Conservation (phyloP, 2,329 filamentous ascomycete species). For the Huntiella omanensis region DNA sequence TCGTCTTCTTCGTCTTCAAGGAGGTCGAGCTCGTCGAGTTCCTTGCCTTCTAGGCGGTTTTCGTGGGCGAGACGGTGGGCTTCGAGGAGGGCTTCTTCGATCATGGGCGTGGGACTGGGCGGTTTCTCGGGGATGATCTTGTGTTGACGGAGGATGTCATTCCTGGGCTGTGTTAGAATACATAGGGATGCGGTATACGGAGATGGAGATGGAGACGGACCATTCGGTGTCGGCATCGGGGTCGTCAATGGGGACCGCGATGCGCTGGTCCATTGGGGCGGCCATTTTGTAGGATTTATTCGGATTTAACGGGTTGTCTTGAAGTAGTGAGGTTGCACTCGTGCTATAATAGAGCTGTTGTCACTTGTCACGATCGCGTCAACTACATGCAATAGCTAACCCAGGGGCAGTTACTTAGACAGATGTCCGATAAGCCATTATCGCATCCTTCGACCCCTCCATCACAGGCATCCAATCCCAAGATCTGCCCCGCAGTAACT, state of each 20-base stretch:
- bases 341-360: neutral
- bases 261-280: constrained; percentile 42
- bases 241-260: constrained; percentile 74
- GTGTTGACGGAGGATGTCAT: constrained; percentile 94
- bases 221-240: constrained; percentile 98
- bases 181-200: neutral
- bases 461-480: neutral
- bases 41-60: constrained; percentile 83
- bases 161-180: constrained; percentile 37
- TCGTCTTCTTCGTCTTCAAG: constrained; percentile 95
- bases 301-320: neutral
- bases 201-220: constrained; percentile 25
- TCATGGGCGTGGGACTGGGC: constrained; percentile 83
- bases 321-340: neutral
- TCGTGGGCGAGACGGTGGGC: constrained; percentile 72
- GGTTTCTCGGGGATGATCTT: constrained; percentile 96
- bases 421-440: neutral
- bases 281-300: constrained; percentile 27
- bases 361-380: neutral
- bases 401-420: no score
- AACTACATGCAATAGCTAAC: no score
- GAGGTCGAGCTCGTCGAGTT: constrained; percentile 80
- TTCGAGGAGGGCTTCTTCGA: constrained; percentile 81
- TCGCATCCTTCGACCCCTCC: constrained; percentile 3
- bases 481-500: no score